Evolutionary conservation across 1,284 basidiomycete species (phyloP).

Genomic region (Cryptococcus maquisensis): DNA sequence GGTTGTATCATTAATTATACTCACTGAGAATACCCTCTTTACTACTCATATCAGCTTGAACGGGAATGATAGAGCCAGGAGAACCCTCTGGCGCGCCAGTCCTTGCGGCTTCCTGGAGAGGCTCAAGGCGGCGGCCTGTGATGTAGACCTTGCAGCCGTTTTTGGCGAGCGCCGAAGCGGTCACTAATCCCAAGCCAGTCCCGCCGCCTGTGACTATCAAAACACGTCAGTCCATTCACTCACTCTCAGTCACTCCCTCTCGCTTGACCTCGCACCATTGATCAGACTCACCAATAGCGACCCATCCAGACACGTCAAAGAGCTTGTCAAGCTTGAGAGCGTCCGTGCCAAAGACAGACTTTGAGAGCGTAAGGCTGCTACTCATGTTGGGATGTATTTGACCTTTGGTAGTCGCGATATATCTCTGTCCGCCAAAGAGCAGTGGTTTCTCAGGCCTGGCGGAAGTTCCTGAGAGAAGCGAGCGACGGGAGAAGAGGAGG

Average conservation of each 20-base stretch:
- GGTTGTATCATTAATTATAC: constrained; percentile 4
- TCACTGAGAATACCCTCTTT: constrained; percentile 42
- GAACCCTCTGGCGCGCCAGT: constrained; percentile 18
- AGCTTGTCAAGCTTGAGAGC: constrained; percentile 31
- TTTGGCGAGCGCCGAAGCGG: constrained; percentile 37
- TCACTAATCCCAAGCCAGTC: constrained; percentile 42
- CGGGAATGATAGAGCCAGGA: constrained; percentile 31
- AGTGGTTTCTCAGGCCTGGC: too few relatives aligned
- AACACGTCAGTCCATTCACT: too few relatives aligned
- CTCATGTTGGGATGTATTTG: not conserved
- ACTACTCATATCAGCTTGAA: constrained; percentile 40
- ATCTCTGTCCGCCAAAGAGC: too few relatives aligned
- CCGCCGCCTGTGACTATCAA: constrained; percentile 42
- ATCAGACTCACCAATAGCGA: constrained; percentile 36
- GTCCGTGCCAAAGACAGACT: constrained; percentile 17
- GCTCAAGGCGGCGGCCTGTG: constrained; percentile 40
- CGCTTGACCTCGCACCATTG: too few relatives aligned
- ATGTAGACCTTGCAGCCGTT: constrained; percentile 47
- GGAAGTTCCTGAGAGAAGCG: too few relatives aligned
- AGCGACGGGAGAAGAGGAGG: too few relatives aligned
- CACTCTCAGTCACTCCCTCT: not conserved
- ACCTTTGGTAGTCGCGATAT: too few relatives aligned
- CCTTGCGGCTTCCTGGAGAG: constrained; percentile 34
- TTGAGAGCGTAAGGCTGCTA: not conserved
- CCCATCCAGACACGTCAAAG: constrained; percentile 41